Percentiles rank a stretch among this genome's conserved stretches.
phyloP scores from a whole-genome alignment of 371 early-diverging fungal genomes.

The Mortierella polycephala region DNA sequence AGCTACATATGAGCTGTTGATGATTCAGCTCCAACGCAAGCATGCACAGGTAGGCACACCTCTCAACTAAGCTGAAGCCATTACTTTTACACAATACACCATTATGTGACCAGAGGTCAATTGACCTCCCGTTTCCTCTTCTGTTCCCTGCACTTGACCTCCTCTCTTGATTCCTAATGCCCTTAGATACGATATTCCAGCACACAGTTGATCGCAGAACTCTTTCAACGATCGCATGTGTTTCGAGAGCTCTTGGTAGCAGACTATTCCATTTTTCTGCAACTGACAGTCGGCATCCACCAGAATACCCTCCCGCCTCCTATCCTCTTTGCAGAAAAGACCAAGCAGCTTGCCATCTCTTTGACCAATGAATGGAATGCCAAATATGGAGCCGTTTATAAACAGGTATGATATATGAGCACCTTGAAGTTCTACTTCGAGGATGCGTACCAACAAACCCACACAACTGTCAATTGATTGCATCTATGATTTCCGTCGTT shows the following conservation, averaged over 20 bases:
- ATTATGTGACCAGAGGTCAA: neutral
- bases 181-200: slow-evolving; percentile 72
- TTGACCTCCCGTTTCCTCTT: neutral
- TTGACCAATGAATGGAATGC: slow-evolving; percentile 66
- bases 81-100: neutral
- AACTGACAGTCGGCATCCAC: slow-evolving; percentile 69
- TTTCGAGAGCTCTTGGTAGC: slow-evolving; percentile 67
- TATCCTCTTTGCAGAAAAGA: slow-evolving; percentile 58
- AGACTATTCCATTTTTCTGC: slow-evolving; percentile 65
- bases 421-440: too few relatives aligned
- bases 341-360: slow-evolving; percentile 63
- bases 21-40: slow-evolving; percentile 65
- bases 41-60: slow-evolving; percentile 68
- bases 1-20: slow-evolving; percentile 58
- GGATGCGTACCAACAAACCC: too few relatives aligned
- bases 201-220: slow-evolving; percentile 67
- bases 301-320: slow-evolving; percentile 70
- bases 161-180: too few relatives aligned
- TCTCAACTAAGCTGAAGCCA: neutral
- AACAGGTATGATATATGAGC: slow-evolving; percentile 35
- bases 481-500: neutral
- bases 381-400: slow-evolving; percentile 67
- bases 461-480: too few relatives aligned
- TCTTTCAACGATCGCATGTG: slow-evolving; percentile 74
- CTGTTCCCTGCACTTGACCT: neutral